Evolutionary conservation across 2,329 filamentous ascomycete species (phyloP), one percentile per base, ranked within the genome.

Genomic region (Fusarium circinatum): DNA sequence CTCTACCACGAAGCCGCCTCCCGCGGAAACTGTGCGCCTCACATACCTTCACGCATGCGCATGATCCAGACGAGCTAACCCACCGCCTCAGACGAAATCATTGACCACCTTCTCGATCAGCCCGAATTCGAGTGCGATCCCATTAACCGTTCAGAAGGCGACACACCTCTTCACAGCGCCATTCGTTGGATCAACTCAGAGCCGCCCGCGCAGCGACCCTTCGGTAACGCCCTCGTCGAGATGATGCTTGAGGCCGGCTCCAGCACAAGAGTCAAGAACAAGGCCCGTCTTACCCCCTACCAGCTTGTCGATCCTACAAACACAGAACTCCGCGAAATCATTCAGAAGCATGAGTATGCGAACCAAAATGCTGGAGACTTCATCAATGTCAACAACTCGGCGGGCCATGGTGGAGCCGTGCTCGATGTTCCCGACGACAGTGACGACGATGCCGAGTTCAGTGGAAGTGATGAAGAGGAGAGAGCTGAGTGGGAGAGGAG

Each of bases 1-100:
- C 90, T 95, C 38, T 91, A 98, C 81, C 96, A 98, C 83, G 90
- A 98, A 77, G 96, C 95, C 56, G 96, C 96, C 38, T 88, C 90
- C 36, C 91, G 91, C 75, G 96, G 96, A 77, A 94, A 95, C 84
- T 98, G 94, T 96, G 86, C 77, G 92, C 87, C n/a, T 38, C n/a
- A 42, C 39, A 49, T 48, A 52, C 45, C 32, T 42, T 24, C 26
- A 55, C 45, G 41, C 42, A 38, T 34, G 49, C 30, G 39, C 45
- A 69, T 57, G 30, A 67, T 34, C 39, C 48, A 68, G 49, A 65
- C 58, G 36, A 60, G 61, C 71, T 72, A 67, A 78, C 41, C 41
- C 47, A 57, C 17, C 45, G 52, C 42, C 32, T 18, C 68, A 93
- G 92, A 94, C 85, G 93, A 96, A 78, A 87, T 95, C 70, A 92